Conservation (phyloP, 1,139 yeast genomes). For the Insectozyma bohioensis region DNA sequence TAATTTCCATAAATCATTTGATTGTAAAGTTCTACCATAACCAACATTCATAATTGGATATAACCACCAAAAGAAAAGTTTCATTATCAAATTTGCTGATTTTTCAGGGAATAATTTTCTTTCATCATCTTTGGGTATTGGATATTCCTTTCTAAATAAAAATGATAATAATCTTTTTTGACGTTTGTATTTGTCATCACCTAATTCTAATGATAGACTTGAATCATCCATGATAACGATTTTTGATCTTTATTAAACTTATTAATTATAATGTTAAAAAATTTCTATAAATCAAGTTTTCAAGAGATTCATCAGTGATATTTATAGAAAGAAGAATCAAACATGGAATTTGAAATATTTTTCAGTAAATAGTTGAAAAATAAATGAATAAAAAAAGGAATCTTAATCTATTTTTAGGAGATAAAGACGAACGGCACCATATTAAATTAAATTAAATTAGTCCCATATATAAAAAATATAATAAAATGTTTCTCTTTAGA, state of each 20-base stretch:
- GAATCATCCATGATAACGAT: slow-evolving; percentile 10
- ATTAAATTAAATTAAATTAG: too few relatives aligned
- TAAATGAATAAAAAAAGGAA: too few relatives aligned
- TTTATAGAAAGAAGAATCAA: slow-evolving; percentile 5
- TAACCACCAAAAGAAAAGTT: slow-evolving; percentile 57
- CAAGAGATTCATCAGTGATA: slow-evolving; percentile 1
- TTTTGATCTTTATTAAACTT: too few relatives aligned
- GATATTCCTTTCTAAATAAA: slow-evolving; percentile 19
- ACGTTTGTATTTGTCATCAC: slow-evolving; percentile 15
- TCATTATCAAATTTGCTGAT: slow-evolving; percentile 30
- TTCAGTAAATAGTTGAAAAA: too few relatives aligned
- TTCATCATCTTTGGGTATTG: slow-evolving; percentile 53
- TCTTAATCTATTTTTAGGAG: too few relatives aligned
- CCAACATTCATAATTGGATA: slow-evolving; percentile 60
- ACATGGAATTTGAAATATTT: too few relatives aligned
- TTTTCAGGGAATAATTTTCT: slow-evolving; percentile 41
- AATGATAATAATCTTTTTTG: slow-evolving; percentile 19
- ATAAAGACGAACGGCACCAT: too few relatives aligned
- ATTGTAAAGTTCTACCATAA: slow-evolving; percentile 63
- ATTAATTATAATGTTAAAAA: not conserved
- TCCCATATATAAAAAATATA: too few relatives aligned
- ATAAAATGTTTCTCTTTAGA: too few relatives aligned
- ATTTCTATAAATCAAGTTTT: not conserved
- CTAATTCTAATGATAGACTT: slow-evolving; percentile 15
- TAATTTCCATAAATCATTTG: slow-evolving; percentile 59